Base-by-base conservation (phyloP, 305 asterid genomes). In the Nicotiana rustica region DNA sequence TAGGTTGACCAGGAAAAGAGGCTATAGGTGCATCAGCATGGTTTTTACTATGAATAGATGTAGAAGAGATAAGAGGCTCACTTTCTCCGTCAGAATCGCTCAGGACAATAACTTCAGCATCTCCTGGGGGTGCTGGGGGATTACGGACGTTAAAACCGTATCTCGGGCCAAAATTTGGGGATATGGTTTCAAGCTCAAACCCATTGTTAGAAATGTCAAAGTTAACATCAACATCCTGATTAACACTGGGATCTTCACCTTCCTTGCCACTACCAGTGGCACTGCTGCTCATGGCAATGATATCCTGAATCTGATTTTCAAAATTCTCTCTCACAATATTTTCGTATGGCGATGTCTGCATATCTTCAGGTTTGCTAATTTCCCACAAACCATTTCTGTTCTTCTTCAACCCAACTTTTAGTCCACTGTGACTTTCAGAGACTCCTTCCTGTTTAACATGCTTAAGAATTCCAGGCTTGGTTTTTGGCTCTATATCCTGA, bases 61-160 rank as follows among this genome's bases (percentile, higher is more conserved):
- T 92, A 80, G 93, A 77, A 47, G 92, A 38, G 67, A 84, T 81
- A 21, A 85, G 78, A 8, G 90, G 90, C 36, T 87, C 91, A 77
- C 35, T 88, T 84, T 93, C 99, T 73, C 93, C 97, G 36, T 97
- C 99, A 6, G 99, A 97, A 87, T 97, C 99, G 69, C 94, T 93
- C 52, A 97, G 92, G 85, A 95, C 88, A 83, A 97, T 97, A 18
- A 95, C 84, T 66, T 92, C 96, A 82, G 91, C 82, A 71, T 89
- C 93, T 75, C 88, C 91, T 79, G 85, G 83, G 21, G 89, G 88
- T 36, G 83, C 86, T 76, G 92, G 70, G 17, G 90, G 85, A 67
- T 84, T 85, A 67, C 81, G 87, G 57, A 80, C 88, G 33, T 55
- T 86, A 79, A 89, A 87, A 52, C 82, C 94, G 84, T 82, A 86